Evolutionary conservation across 345 rosid genomes (phyloP).

Genomic region (Dovyalis caffra): DNA sequence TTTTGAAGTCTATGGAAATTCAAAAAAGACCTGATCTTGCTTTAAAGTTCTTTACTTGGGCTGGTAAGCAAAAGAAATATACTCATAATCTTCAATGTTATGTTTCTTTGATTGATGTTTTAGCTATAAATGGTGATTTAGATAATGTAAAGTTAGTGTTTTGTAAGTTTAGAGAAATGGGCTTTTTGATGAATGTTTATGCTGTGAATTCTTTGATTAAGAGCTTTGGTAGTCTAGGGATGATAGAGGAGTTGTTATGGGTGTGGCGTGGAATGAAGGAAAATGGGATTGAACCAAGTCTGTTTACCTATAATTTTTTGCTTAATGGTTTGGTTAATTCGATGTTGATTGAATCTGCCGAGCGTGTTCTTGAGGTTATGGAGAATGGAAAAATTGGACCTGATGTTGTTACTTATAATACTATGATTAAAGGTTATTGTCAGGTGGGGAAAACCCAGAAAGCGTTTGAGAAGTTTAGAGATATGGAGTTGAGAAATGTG

Average conservation of each 20-base stretch:
- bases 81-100: conserved; percentile 66
- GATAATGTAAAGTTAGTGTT: conserved; percentile 47
- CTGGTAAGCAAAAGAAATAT: conserved; percentile 71
- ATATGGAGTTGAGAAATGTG: conserved; percentile 61
- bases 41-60: conserved; percentile 69
- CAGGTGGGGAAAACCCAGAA: conserved; percentile 62
- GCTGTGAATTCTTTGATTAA: conserved; percentile 64
- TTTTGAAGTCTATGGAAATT: conserved; percentile 50
- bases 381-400: conserved; percentile 62
- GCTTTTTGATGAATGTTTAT: conserved; percentile 50
- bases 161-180: conserved; percentile 41
- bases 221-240: conserved; percentile 76
- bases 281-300: conserved; percentile 71
- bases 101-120: conserved; percentile 59
- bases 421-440: conserved; percentile 84
- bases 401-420: conserved; percentile 71
- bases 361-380: conserved; percentile 74
- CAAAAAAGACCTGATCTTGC: conserved; percentile 44
- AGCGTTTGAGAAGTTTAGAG: conserved; percentile 59
- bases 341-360: conserved; percentile 69
- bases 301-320: conserved; percentile 71
- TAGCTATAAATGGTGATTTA: conserved; percentile 46
- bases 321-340: conserved; percentile 73
- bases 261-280: conserved; percentile 90
- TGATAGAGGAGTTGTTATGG: conserved; percentile 94